Evolutionary conservation across 2,329 filamentous ascomycete genomes (phyloP), one percentile per base, ranked within the genome.

Genomic region (Metarhizium robertsii): DNA sequence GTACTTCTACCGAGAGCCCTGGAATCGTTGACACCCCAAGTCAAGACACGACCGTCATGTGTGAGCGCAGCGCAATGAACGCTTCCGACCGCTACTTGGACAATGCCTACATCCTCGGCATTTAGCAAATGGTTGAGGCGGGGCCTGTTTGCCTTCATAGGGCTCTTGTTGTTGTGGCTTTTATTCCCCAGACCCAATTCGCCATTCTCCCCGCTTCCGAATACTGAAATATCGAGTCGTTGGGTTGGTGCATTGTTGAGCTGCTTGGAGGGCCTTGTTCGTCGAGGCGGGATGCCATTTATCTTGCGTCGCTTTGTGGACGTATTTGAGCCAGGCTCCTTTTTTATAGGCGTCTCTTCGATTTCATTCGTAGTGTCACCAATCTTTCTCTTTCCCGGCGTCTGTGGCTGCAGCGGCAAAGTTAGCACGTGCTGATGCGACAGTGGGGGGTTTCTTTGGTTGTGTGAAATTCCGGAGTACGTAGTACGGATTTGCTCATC

Each of bases 21-120:
- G 59, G 84, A 79, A 61, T 86, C 81, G 65, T 87, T 87, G 60
- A 85, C 82, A 50, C 84, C 84, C 84, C 84, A 86, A 25, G 81
- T 84, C 50, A 84, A 68, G 59, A 87, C 79, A 60, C 78, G 76
- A 67, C 83, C 83, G 66, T 85, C 78, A 60, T 81, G 75, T 40
- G 83, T 86, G 54, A 86, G 68, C 3, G 81, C 83, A 53, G 81
- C 71, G 53, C 75, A 78, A 67, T 86, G 84, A 80, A 85, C 86
- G 54, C 81, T 82, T 46, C 84, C 84, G 43, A 79, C 75, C 53
- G 81, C 80, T 53, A 87, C 66, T 62, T 82, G 78, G 5, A 86
- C 82, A n/a, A 86, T 77, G 2, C 57, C 49, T 2, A 55, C 73
- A 20, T 71, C 72, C 54, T 78, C 71, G 2, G 76, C 71, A 47